A percentile compares a stretch with the other conserved stretches of the same genome.
Evolutionary conservation across 163 green algal genomes (phyloP).

Genomic region (Smithsoniella earleae): DNA sequence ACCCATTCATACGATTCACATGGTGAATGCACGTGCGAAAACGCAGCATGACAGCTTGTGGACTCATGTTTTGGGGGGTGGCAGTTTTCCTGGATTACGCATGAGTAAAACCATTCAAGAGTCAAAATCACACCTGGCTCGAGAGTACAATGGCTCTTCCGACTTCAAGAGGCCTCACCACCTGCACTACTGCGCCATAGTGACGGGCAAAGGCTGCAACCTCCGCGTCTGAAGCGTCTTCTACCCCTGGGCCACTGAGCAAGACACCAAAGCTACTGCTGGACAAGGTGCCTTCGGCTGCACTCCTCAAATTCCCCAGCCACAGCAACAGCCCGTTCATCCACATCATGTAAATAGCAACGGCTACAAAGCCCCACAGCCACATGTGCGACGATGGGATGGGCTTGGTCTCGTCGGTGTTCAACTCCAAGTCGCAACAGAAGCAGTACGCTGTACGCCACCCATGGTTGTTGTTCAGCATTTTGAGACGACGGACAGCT

Average conservation of each 20-base stretch:
- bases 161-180: not conserved
- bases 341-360: constrained; percentile 24
- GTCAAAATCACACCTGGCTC: not conserved
- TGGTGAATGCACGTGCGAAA: too few relatives aligned
- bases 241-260: not conserved
- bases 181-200: constrained; percentile 25
- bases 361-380: not conserved
- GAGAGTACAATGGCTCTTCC: not conserved
- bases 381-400: not conserved
- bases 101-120: not conserved
- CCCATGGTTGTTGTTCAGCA: not conserved
- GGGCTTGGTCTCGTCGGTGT: not conserved
- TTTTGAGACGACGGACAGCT: too few relatives aligned
- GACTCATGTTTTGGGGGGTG: too few relatives aligned
- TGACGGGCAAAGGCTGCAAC: not conserved
- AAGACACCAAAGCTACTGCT: not conserved
- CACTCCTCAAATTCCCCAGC: too few relatives aligned
- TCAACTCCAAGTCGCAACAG: constrained; percentile 26
- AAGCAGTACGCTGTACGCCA: constrained; percentile 24
- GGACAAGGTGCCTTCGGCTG: not conserved
- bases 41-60: too few relatives aligned
- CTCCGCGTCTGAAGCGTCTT: not conserved
- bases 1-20: too few relatives aligned
- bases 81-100: not conserved
- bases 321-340: not conserved